Evolutionary conservation across 2,329 filamentous ascomycete species (phyloP), one percentile per base, ranked within the genome.

Genomic region (Colletotrichum noveboracense): DNA sequence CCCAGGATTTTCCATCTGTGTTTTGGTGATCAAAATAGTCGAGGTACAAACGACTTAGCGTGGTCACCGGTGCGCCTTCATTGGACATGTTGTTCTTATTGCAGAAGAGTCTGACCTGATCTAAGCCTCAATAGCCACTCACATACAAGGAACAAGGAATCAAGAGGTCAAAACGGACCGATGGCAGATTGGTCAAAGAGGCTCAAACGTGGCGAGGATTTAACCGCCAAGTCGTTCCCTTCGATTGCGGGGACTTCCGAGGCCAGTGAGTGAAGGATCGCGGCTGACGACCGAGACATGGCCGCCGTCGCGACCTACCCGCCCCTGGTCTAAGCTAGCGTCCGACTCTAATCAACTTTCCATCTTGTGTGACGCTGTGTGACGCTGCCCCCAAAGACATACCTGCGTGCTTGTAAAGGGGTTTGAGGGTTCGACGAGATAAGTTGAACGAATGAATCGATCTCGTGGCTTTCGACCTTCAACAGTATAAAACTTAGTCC

Each of bases 301-400:
- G n/a, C 43, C 43, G 3, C 43, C 43, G 43, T 52, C 43, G 43
- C 43, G 0, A 52, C 43, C 43, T 52, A 21, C 43, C 43, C 43
- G 43, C 43, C 43, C 43, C 43, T 52, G 0, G 43, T 52, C 43
- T 52, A 52, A 52, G 12, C n/a, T 52, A 52, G 43, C 0, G 6
- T 24, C 10, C 43, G 43, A 52, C 43, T 24, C 2, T 52, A 52
- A 21, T 21, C 6, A 24, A 52, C 2, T n/a, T 7, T 48, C 38
- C 10, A 13, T 52, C 1, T 13, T 52, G n/a, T 52, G 43, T 52
- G n/a, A 0, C n/a, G 43, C 38, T 48, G n/a, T 48, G 43, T 52
- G n/a, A 0, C n/a, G 43, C 38, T 48, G 18, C 38, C 38, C n/a
- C 0, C 43, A 0, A 0, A 24, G 6, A 52, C 1, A 5, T 0